Evolutionary conservation across 2,329 filamentous ascomycete species (phyloP).

Genomic region (Venturia effusa): DNA sequence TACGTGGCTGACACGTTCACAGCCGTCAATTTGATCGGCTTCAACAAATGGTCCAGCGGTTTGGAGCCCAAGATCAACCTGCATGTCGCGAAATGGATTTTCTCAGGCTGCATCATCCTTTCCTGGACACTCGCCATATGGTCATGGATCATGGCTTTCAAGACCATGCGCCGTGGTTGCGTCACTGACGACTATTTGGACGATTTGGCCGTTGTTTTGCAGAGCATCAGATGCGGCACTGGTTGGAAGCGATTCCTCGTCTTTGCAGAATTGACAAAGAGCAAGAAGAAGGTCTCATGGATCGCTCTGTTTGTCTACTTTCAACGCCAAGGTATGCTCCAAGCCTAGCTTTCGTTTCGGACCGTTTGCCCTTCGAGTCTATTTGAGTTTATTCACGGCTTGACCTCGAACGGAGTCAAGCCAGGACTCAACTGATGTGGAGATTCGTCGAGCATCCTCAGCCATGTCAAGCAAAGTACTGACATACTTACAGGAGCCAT

Average conservation of each 20-base stretch:
- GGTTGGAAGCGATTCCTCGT: constrained; percentile 90
- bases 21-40: constrained; percentile 78
- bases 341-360: background rate
- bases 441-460: too few species aligned
- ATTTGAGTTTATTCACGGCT: too few species aligned
- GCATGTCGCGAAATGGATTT: constrained; percentile 84
- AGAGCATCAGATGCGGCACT: constrained; percentile 60
- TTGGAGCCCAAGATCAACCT: constrained; percentile 71
- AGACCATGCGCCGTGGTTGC: constrained; percentile 73
- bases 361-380: too few species aligned
- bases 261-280: constrained; percentile 82
- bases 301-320: constrained; percentile 88
- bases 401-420: too few species aligned
- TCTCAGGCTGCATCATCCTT: constrained; percentile 80
- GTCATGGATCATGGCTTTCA: constrained; percentile 68
- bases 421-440: too few species aligned
- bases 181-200: constrained; percentile 90
- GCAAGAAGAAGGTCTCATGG: constrained; percentile 82
- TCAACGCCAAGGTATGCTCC: constrained; percentile 49
- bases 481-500: constrained; percentile 56
- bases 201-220: constrained; percentile 70
- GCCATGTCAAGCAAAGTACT: background rate
- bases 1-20: constrained; percentile 90
- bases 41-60: constrained; percentile 78
- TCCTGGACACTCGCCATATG: constrained; percentile 75